Percentiles rank a stretch among this genome's conserved stretches.
phyloP scores from a whole-genome alignment of 202 grass and related monocot species.

The Elaeis oleifera region DNA sequence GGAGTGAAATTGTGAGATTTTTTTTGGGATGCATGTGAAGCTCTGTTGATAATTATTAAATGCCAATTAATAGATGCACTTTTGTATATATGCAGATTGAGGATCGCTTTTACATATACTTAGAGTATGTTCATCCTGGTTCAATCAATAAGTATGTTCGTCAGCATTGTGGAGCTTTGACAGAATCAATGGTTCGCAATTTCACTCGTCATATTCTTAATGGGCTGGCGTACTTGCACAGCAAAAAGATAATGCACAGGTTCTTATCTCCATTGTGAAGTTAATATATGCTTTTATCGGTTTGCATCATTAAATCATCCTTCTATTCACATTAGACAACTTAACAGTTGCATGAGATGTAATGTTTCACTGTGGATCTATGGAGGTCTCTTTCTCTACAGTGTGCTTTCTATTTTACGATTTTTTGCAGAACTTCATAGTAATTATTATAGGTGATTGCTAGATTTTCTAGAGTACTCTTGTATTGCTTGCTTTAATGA shows the following conservation, averaged over 20 bases:
- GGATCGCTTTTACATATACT: conserved; percentile 88
- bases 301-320: too few relatives aligned
- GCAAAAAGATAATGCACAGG: conserved; percentile 97
- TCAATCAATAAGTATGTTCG: conserved; percentile 95
- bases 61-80: conserved; percentile 19
- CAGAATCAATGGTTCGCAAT: conserved; percentile 86
- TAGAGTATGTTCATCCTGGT: conserved; percentile 98
- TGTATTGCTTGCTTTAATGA: too few relatives aligned
- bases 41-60: conserved; percentile 21
- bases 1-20: conserved; percentile 88
- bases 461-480: too few relatives aligned
- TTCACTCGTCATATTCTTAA: conserved; percentile 99
- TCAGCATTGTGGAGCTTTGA: conserved; percentile 82
- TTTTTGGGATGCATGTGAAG: neutral
- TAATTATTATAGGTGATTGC: too few relatives aligned
- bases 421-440: too few relatives aligned
- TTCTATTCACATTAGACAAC: too few relatives aligned
- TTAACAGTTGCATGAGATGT: too few relatives aligned
- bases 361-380: too few relatives aligned
- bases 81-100: conserved; percentile 49
- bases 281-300: too few relatives aligned
- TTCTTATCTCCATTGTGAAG: conserved; percentile 8
- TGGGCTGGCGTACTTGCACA: conserved; percentile 83
- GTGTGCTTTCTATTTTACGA: too few relatives aligned
- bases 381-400: too few relatives aligned